Base-by-base conservation (phyloP, 1,284 basidiomycete species). In the Ustilago xerochloae region DNA sequence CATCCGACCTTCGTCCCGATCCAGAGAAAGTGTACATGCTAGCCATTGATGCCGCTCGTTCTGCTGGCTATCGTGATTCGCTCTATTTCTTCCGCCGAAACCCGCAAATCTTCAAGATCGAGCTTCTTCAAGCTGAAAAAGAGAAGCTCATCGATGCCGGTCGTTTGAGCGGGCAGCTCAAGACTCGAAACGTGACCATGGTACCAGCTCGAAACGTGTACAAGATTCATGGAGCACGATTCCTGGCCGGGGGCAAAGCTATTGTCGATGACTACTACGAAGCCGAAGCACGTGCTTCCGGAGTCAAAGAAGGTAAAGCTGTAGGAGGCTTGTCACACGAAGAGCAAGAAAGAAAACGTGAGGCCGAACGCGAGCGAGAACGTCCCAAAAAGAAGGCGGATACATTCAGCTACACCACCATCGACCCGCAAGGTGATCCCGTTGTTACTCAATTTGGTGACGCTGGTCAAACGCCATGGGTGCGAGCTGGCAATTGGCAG, bases 231-330 rank as follows among this genome's bases (percentile, higher is more conserved):
- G 96, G 97, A 13, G 91, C 93, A 6, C 92, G 93, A 79, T 92
- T 92, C 87, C 87, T 99, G 54, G 87, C 91, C 68, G 90, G 94
- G 52, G 96, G 95, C 3, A 89, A 90, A 80, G 93, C 93, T 89
- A 91, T 98, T 3, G 88, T 90, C 18, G 96, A 99, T 82, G 96
- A 99, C 86, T 99, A 99, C 85, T 93, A 94, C 85, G 93, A 97
- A 86, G 91, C 91, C 41, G 91, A 91, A 60, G 89, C 89, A 0
- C 87, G 91, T 0, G 89, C 88, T 20, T 78, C 74, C 2, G 81
- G 80, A 29, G 74, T 72, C 62, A 64, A 75, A 54, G 84, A 84
- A 51, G 84, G 81, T 53, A 81, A 81, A 49, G 57, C 65, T n/a
- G 81, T 81, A 10, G 78, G 73, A 41, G 72, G 70, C 36, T 71